phyloP scores from a whole-genome alignment of 345 rosid genomes.

The Populus nigra region DNA sequence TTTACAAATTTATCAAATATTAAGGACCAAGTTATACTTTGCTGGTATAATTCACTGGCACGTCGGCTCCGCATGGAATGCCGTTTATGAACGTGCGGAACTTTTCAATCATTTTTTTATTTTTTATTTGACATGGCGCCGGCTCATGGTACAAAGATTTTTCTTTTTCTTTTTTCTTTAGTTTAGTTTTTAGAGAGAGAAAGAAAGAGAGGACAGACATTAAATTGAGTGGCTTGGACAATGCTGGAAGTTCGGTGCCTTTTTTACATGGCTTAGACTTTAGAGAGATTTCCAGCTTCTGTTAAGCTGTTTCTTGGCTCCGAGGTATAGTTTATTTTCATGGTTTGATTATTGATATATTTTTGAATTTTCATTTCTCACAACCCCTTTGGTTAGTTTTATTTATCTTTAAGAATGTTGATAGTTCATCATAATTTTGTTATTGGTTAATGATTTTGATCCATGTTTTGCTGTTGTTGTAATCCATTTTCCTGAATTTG shows the following conservation, averaged over 20 bases:
- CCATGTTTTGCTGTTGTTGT: background rate
- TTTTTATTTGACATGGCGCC: constrained; percentile 8
- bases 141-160: constrained; percentile 6
- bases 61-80: background rate
- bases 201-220: background rate
- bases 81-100: background rate
- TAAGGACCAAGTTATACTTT: background rate
- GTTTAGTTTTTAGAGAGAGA: background rate
- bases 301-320: constrained; percentile 29
- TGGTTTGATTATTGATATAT: background rate
- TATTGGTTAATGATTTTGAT: background rate
- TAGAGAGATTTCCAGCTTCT: constrained; percentile 34
- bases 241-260: constrained; percentile 35
- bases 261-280: constrained; percentile 22
- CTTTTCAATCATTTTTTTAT: background rate
- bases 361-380: background rate
- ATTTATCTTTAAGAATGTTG: background rate
- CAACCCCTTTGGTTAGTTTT: constrained; percentile 9
- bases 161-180: background rate
- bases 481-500: constrained; percentile 14
- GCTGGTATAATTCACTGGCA: background rate
- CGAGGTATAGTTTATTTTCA: constrained; percentile 17
- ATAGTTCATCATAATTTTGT: constrained; percentile 10
- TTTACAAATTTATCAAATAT: background rate
- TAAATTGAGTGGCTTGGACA: constrained; percentile 27